Evolutionary conservation across 83 land plant species (phyloP).

Genomic region (Thuja plicata): DNA sequence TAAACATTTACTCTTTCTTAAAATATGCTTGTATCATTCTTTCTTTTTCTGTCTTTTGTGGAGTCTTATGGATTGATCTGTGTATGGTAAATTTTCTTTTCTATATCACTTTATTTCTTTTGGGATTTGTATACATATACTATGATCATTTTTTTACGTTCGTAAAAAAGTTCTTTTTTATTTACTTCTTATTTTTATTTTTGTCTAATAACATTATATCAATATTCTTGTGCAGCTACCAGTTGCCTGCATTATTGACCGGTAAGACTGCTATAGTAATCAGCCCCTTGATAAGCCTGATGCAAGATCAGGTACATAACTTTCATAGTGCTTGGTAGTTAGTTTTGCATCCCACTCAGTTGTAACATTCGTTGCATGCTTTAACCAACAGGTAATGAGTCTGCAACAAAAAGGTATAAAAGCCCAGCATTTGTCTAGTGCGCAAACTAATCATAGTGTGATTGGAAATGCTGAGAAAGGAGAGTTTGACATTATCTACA

Average conservation of each 20-base stretch:
- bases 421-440: conserved; percentile 71
- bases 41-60: too few relatives aligned
- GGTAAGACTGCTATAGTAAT: conserved; percentile 71
- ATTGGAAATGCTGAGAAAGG: conserved; percentile 52
- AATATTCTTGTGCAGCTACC: conserved; percentile 53
- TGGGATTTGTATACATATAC: background rate
- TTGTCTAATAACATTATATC: background rate
- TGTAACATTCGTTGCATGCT: background rate
- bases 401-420: conserved; percentile 66
- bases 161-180: background rate
- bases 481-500: conserved; percentile 56
- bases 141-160: background rate
- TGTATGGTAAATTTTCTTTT: background rate
- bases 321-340: background rate
- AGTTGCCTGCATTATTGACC: conserved; percentile 66
- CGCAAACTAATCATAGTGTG: conserved; percentile 50
- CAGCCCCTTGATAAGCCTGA: conserved; percentile 80
- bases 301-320: conserved; percentile 81
- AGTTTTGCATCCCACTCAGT: background rate
- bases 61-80: too few relatives aligned
- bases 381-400: conserved; percentile 67
- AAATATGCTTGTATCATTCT: background rate
- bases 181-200: conserved; percentile 4
- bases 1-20: background rate
- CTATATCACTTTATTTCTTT: background rate